Conservation (phyloP, 2,329 filamentous ascomycete genomes). For the Penicillium sp. region DNA sequence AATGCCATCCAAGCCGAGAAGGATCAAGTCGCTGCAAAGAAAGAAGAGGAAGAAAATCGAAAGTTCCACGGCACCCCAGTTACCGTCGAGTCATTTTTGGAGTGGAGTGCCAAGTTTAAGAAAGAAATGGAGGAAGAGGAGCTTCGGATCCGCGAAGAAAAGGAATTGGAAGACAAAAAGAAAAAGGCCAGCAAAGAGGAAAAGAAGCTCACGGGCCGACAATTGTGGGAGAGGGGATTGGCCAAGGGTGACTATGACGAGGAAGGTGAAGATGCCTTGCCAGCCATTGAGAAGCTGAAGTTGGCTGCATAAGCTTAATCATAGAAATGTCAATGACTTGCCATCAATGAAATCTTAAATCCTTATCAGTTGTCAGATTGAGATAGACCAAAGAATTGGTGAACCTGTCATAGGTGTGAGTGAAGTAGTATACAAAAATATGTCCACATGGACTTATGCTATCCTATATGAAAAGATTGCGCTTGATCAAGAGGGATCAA, state of each 20-base stretch:
- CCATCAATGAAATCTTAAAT: conserved; percentile 11
- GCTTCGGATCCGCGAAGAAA: conserved; percentile 64
- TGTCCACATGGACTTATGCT: background rate
- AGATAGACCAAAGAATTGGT: background rate
- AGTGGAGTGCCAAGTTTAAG: conserved; percentile 76
- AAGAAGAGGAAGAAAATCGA: conserved; percentile 87
- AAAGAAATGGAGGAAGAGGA: conserved; percentile 77
- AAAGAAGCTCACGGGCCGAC: conserved; percentile 66
- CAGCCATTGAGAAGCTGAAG: conserved; percentile 67
- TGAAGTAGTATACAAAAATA: conserved; percentile 3
- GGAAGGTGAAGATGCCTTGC: conserved; percentile 61
- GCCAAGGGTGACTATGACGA: conserved; percentile 66
- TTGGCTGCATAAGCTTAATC: conserved; percentile 54
- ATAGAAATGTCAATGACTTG: conserved; percentile 15
- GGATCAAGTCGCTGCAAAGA: conserved; percentile 57
- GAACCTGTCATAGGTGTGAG: background rate
- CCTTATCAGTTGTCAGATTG: conserved; percentile 1
- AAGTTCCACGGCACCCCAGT: conserved; percentile 93
- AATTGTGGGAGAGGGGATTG: conserved; percentile 76
- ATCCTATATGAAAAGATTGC: background rate
- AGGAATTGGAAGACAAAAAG: conserved; percentile 75
- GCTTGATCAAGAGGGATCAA: no score
- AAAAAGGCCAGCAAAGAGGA: conserved; percentile 67
- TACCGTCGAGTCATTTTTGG: conserved; percentile 78
- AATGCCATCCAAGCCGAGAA: conserved; percentile 57